These are phyloP conservation scores for Colletotrichum graminicola DNA, from an alignment of 2,329 filamentous ascomycete genomes.

Conservation along the genomic window DNA sequence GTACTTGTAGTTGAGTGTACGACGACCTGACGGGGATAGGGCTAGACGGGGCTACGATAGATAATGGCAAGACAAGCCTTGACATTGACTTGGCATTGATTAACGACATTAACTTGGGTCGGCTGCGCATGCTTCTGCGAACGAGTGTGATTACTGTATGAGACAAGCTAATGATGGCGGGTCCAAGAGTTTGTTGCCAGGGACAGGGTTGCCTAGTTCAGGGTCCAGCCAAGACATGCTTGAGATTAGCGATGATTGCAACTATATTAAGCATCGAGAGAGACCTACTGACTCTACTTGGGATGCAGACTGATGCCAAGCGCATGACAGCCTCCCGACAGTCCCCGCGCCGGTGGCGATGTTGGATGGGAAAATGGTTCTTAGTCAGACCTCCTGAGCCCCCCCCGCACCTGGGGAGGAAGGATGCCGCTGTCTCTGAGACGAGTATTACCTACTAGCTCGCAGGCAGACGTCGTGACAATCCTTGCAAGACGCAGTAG, in stretches of 20 bases:
- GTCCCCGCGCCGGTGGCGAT: background rate
- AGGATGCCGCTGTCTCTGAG: background rate
- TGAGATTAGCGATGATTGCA: background rate
- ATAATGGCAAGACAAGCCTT: slow-evolving; percentile 37
- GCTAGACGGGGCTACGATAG: slow-evolving; percentile 33
- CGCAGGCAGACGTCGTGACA: background rate
- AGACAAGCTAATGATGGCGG: background rate
- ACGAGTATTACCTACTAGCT: background rate
- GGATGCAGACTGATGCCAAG: background rate
- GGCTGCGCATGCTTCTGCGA: background rate
- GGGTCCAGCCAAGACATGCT: background rate
- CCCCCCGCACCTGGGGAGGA: background rate
- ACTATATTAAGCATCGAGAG: background rate
- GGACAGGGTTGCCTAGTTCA: background rate
- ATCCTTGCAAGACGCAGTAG: background rate
- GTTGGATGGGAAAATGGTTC: background rate
- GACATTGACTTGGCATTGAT: slow-evolving; percentile 19
- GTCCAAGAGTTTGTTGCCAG: background rate
- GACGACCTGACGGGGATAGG: slow-evolving; percentile 18
- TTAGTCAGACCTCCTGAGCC: background rate
- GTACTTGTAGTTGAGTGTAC: slow-evolving; percentile 80
- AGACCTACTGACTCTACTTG: background rate
- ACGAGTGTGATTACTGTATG: background rate
- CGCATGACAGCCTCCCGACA: background rate
- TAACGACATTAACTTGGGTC: background rate